These are phyloP conservation scores for Monilinia fructicola DNA, from an alignment of 2,329 filamentous ascomycete species.

Conservation along the genomic window DNA sequence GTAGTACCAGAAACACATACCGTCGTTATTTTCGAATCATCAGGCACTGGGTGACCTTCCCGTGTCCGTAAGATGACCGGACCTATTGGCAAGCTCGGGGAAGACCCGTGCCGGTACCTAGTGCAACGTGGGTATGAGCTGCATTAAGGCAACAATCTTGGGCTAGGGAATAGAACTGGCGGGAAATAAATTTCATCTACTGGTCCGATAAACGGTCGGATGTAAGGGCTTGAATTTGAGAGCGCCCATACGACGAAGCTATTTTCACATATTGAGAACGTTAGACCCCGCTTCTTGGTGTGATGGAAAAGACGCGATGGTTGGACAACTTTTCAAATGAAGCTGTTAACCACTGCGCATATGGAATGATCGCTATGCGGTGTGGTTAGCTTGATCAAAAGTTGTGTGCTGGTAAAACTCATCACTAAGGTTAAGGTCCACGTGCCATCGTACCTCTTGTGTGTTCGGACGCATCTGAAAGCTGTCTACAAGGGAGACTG, in stretches of 20 bases:
- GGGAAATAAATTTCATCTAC: neutral
- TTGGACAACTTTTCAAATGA: neutral
- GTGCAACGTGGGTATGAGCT: neutral
- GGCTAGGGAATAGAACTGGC: neutral
- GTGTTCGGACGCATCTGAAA: slow-evolving; percentile 12
- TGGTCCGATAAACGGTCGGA: neutral
- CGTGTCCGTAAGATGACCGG: neutral
- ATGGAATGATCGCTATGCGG: neutral
- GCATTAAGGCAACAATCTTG: neutral
- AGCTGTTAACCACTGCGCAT: neutral
- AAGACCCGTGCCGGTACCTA: neutral
- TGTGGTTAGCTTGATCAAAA: slow-evolving; percentile 1
- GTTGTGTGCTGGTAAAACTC: neutral
- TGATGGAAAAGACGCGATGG: slow-evolving; percentile 2
- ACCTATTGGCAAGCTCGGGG: neutral
- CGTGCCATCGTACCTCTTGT: slow-evolving; percentile 14
- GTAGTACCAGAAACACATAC: neutral
- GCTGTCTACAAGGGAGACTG: neutral
- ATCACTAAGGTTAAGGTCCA: slow-evolving; percentile 5
- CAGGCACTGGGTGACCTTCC: neutral
- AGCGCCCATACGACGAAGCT: neutral
- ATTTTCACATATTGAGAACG: neutral
- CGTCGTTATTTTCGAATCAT: neutral
- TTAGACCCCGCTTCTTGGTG: slow-evolving; percentile 10
- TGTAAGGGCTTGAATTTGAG: neutral